phyloP scores from a whole-genome alignment of 2,329 filamentous ascomycete species.

The Rhynchosporium secalis region DNA sequence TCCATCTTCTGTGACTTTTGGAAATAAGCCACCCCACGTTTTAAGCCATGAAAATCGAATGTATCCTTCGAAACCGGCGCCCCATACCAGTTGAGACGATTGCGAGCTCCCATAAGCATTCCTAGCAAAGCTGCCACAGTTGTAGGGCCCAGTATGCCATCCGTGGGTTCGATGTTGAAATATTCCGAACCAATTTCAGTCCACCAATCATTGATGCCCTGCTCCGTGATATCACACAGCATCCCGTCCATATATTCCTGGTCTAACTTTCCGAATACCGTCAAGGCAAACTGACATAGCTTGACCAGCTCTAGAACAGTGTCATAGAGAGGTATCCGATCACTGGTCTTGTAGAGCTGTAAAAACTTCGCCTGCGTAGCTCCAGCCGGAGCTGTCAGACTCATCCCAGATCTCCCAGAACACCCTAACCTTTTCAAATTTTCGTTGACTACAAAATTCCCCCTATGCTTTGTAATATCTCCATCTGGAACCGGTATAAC shows the following conservation, averaged over 20 bases:
- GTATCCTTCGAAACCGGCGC: constrained; percentile 87
- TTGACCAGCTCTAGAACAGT: constrained; percentile 88
- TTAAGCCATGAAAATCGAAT: constrained; percentile 81
- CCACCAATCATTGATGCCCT: constrained; percentile 93
- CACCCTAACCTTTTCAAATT: constrained; percentile 90
- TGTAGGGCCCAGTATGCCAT: constrained; percentile 88
- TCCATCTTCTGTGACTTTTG: constrained; percentile 86
- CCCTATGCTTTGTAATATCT: constrained; percentile 75
- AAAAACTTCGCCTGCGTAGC: constrained; percentile 90
- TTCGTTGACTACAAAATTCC: constrained; percentile 90
- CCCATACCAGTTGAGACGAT: constrained; percentile 80
- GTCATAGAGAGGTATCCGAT: constrained; percentile 73
- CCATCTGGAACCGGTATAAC: constrained; percentile 90
- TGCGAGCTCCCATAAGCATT: constrained; percentile 84
- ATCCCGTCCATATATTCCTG: constrained; percentile 88
- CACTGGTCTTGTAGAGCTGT: constrained; percentile 84
- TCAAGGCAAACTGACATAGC: constrained; percentile 84
- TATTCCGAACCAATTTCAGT: constrained; percentile 87
- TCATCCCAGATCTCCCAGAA: constrained; percentile 84
- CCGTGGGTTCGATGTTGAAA: constrained; percentile 88
- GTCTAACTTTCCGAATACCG: constrained; percentile 85
- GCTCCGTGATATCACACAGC: constrained; percentile 90
- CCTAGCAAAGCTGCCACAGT: constrained; percentile 87
- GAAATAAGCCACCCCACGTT: constrained; percentile 81
- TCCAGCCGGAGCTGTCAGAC: constrained; percentile 71